Evolutionary conservation across 352 stramenopile species (phyloP).

Genomic region (Blastocystis sp.): DNA sequence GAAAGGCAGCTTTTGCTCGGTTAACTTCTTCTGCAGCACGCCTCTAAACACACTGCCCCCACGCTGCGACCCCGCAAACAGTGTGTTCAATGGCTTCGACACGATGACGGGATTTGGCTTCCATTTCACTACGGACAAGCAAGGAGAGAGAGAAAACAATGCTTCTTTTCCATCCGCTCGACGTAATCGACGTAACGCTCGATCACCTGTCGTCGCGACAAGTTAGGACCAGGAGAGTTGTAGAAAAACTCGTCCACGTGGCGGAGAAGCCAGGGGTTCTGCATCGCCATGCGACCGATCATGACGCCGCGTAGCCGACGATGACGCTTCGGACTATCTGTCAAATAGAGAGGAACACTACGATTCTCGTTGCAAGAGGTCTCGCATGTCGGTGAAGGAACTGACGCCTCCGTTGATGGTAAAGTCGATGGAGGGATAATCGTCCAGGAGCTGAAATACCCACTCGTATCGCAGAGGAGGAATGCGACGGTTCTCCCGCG

Average conservation of each 20-base stretch:
- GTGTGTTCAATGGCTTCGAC: neutral
- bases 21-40: neutral
- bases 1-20: neutral
- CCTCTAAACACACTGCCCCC: neutral
- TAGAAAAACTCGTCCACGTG: neutral
- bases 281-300: slow-evolving; percentile 2
- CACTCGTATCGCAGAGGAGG: neutral
- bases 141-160: neutral
- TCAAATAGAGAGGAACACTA: neutral
- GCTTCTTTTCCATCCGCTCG: neutral
- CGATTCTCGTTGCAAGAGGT: neutral
- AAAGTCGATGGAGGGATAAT: neutral
- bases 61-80: neutral
- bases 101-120: neutral
- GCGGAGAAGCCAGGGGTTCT: neutral
- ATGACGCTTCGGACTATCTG: neutral
- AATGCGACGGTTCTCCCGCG: slow-evolving; percentile 1
- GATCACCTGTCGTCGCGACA: neutral
- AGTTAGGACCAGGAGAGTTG: neutral
- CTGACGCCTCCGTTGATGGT: neutral
- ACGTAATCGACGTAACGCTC: slow-evolving; percentile 4
- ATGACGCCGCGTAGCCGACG: neutral
- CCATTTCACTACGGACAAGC: neutral
- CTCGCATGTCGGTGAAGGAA: neutral
- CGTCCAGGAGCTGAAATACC: slow-evolving; percentile 1